A percentile compares a stretch with the other conserved stretches of the same genome.
phyloP scores from a whole-genome alignment of 495 filamentous ascomycete species.

The Terfezia claveryi region DNA sequence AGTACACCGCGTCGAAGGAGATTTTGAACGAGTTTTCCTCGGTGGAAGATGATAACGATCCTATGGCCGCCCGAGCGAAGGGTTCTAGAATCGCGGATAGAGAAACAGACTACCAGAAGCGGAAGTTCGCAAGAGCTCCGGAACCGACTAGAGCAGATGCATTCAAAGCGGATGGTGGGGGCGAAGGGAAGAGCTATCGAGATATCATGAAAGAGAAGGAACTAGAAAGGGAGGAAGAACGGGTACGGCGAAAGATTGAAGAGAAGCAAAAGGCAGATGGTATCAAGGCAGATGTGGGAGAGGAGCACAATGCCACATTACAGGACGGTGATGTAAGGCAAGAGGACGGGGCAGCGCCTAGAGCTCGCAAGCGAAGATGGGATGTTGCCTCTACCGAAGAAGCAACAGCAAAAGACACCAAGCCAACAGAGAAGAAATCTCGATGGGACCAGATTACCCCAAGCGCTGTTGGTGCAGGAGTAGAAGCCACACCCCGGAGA shows the following conservation, averaged over 20 bases:
- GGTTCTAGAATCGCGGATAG: conserved; percentile 72
- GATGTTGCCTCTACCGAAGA: conserved; percentile 40
- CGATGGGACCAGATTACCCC: neutral
- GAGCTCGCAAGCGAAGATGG: conserved; percentile 60
- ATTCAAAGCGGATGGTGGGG: conserved; percentile 42
- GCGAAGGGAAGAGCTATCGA: conserved; percentile 56
- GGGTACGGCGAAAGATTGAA: conserved; percentile 58
- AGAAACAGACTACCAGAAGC: conserved; percentile 96
- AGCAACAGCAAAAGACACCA: conserved; percentile 9
- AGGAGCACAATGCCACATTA: conserved; percentile 47
- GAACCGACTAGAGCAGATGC: conserved; percentile 78
- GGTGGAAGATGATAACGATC: conserved; percentile 61
- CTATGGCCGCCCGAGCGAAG: conserved; percentile 62
- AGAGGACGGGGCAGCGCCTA: conserved; percentile 19
- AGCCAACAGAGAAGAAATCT: neutral
- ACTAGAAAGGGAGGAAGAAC: conserved; percentile 81
- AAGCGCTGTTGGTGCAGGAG: neutral
- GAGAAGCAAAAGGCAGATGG: conserved; percentile 36
- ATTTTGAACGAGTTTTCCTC: conserved; percentile 93
- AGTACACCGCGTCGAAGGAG: conserved; percentile 80
- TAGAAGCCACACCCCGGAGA: conserved; percentile 40
- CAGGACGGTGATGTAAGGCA: conserved; percentile 32
- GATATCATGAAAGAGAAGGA: conserved; percentile 83
- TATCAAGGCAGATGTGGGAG: conserved; percentile 20
- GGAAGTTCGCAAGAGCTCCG: conserved; percentile 65